phyloP scores from a whole-genome alignment of 148 eudicot species.

The Linanthus parryae region DNA sequence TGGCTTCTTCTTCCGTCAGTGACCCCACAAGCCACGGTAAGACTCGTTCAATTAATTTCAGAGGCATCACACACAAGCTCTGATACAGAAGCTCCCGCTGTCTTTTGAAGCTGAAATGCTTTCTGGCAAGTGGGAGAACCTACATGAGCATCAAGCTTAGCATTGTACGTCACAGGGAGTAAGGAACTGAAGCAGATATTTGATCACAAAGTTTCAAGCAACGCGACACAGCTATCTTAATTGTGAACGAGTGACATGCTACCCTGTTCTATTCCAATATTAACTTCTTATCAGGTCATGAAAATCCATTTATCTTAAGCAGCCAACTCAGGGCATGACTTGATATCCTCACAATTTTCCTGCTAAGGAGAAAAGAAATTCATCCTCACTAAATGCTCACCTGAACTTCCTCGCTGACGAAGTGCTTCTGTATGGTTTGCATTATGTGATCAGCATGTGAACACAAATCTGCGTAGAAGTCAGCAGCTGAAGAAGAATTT shows the following conservation, averaged over 20 bases:
- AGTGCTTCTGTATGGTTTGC: slow-evolving; percentile 68
- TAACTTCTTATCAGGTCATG: slow-evolving; percentile 3
- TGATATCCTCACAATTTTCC: slow-evolving; percentile 2
- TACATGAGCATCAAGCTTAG: slow-evolving; percentile 12
- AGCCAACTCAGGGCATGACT: slow-evolving; percentile 2
- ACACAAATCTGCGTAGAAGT: slow-evolving; percentile 57
- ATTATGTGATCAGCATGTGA: slow-evolving; percentile 84
- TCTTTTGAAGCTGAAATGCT: slow-evolving; percentile 57
- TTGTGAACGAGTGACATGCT: neutral
- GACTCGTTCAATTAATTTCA: slow-evolving; percentile 84
- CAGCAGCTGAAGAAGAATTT: slow-evolving; percentile 58
- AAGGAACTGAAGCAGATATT: slow-evolving; percentile 1
- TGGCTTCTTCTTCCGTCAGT: slow-evolving; percentile 68
- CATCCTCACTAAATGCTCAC: slow-evolving; percentile 24
- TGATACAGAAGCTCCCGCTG: slow-evolving; percentile 85
- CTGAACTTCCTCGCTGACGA: slow-evolving; percentile 78
- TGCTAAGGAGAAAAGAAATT: neutral
- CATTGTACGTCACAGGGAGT: slow-evolving; percentile 1
- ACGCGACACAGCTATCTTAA: neutral
- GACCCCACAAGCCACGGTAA: slow-evolving; percentile 94
- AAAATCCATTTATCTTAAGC: neutral
- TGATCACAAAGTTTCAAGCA: slow-evolving; percentile 1
- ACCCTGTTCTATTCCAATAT: neutral
- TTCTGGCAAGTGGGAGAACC: slow-evolving; percentile 89
- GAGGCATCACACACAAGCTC: slow-evolving; percentile 92